Base-by-base conservation (phyloP, 305 asterid genomes). In the Salvia sclarea region DNA sequence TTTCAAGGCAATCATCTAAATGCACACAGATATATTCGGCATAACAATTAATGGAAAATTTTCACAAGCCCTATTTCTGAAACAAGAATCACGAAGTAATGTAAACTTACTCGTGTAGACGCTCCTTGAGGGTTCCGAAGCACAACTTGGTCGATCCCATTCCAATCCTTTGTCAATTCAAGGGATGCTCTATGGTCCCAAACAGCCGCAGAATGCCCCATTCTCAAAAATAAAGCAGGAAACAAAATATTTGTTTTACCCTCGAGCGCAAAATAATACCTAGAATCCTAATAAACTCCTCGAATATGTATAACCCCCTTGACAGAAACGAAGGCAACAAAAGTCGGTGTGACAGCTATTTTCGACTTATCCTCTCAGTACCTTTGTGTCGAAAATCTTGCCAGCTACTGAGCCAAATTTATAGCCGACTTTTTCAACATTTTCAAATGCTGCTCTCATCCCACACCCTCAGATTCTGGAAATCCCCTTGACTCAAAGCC, bases 91-190 rank as follows among this genome's bases (percentile, higher is more conserved):
- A 78, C 33, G 38, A 68, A 28, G 52, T 8, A 22, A 13, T 61
- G 47, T 72, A 66, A 81, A 79, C 92, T 76, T 69, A 95, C 99
- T 83, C 86, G 80, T 5, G 90, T 95, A 47, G 94, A 91, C 4
- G 99, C 94, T 35, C 99, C 99, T 16, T 75, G 86, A 71, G 86
- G 86, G 72, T 77, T 95, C 73, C 98, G 83, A 68, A 95, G 97
- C 72, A 84, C 75, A 65, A 91, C 88, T 82, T 89, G 99, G 37
- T 86, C 95, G 30, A 87, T 86, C 82, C 99, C 99, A 71, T 86
- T 89, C 93, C 93, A 84, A 61, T 91, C 98, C 76, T 89, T 91
- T 1, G 87, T 81, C 54, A 87, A 40, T 77, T 87, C 97, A 69
- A 85, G 78, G 17, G 91, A 89, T 1, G 83, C 84, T 76, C 75